phyloP scores from a whole-genome alignment of 352 stramenopile genomes.

The Pythium aquatile region DNA sequence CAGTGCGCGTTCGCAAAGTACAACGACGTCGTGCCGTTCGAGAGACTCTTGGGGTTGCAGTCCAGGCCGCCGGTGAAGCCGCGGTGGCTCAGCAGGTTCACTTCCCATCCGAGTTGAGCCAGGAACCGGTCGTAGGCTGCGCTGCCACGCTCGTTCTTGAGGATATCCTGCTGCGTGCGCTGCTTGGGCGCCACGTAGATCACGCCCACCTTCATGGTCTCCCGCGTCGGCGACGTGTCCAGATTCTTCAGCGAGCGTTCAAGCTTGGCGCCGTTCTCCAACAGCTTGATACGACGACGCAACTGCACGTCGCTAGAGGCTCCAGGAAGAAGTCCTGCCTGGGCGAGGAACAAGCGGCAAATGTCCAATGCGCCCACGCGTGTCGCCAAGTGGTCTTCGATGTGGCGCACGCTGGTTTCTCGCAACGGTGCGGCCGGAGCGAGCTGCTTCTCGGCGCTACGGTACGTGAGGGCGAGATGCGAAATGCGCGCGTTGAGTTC shows the following conservation, averaged over 20 bases:
- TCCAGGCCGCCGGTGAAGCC: conserved; percentile 80
- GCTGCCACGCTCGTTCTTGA: conserved; percentile 73
- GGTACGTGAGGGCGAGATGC: conserved; percentile 35
- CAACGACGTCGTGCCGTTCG: conserved; percentile 64
- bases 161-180: conserved; percentile 74
- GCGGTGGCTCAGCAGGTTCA: conserved; percentile 62
- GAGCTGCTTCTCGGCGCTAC: conserved; percentile 25
- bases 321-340: conserved; percentile 62
- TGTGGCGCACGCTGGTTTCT: conserved; percentile 35
- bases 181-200: conserved; percentile 83
- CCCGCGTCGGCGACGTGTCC: conserved; percentile 82
- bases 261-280: conserved; percentile 80
- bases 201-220: conserved; percentile 89
- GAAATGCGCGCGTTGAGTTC: conserved; percentile 82
- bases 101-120: conserved; percentile 74
- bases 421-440: conserved; percentile 35
- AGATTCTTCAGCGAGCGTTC: conserved; percentile 81
- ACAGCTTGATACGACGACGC: conserved; percentile 61
- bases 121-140: conserved; percentile 68
- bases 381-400: conserved; percentile 39
- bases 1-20: conserved; percentile 84
- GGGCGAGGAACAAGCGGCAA: conserved; percentile 78
- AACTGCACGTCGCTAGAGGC: conserved; percentile 58
- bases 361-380: conserved; percentile 74
- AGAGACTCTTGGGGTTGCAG: conserved; percentile 77